Conservation (phyloP, 2,329 filamentous ascomycete species). For the Cyphellophora europaea region DNA sequence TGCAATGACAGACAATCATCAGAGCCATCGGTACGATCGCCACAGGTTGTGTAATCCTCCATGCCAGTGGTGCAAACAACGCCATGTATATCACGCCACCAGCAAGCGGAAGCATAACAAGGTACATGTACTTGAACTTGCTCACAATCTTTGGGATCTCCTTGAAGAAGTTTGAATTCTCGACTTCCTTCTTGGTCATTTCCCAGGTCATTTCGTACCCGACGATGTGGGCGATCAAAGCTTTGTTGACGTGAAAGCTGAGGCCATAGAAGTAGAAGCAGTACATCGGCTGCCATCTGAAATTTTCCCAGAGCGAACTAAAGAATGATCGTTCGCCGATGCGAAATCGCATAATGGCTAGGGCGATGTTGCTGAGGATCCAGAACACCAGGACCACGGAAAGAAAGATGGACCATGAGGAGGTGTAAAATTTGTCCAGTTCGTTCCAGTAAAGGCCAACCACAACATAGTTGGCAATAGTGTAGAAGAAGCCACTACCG, state of each 20-base stretch:
- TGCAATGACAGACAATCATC: conserved; percentile 12
- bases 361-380: conserved; percentile 47
- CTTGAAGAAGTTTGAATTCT: conserved; percentile 74
- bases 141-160: conserved; percentile 70
- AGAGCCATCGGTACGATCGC: conserved; percentile 64
- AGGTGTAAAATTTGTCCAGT: conserved; percentile 57
- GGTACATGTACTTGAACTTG: conserved; percentile 65
- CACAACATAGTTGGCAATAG: conserved; percentile 59
- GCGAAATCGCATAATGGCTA: conserved; percentile 56
- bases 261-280: conserved; percentile 70
- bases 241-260: conserved; percentile 64
- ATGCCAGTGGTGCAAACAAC: conserved; percentile 23
- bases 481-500: conserved; percentile 55
- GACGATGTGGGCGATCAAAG: conserved; percentile 72
- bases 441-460: conserved; percentile 61
- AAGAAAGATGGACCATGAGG: conserved; percentile 39
- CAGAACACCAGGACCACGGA: conserved; percentile 55
- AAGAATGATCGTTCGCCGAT: conserved; percentile 45
- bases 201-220: conserved; percentile 81
- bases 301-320: conserved; percentile 43
- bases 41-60: conserved; percentile 41
- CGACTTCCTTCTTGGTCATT: conserved; percentile 71
- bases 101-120: conserved; percentile 16
- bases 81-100: conserved; percentile 22
- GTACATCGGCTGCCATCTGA: conserved; percentile 53